Base-by-base conservation (phyloP, 108 stramenopile genomes). In the Nitzschia palea region DNA sequence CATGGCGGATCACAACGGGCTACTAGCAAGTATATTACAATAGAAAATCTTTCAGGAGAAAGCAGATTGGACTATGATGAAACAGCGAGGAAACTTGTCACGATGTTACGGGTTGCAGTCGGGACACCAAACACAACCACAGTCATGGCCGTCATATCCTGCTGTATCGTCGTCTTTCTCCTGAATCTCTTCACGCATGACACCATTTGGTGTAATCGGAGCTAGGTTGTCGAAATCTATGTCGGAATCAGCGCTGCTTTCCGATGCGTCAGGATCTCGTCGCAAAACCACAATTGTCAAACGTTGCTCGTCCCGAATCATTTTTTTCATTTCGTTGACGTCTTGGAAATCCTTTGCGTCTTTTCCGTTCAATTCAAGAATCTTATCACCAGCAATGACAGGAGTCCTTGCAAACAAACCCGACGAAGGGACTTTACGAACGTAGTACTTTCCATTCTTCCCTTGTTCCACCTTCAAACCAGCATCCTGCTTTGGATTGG, bases 361-460 rank as follows among this genome's bases (percentile, higher is more conserved):
- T 26, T 33, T 68, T 10, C 74, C 74, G 37, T 76, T 76, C 32
- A 76, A 25, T 44, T 76, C 74, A 20, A 76, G 50, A 28, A 76
- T 37, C 30, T 76, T 76, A 27, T 76, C 74, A 18, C 74, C 74
- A 9, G 74, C 67, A 47, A 68, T 68, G 17, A 76, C 74, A 5
- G 74, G 74, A 20, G 74, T 76, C 47, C 63, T 76, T 29, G 74
- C 67, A 58, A 76, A 76, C 33, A 68, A 55, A 36, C 74, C 74
- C 26, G 65, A 66, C 0, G 74, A 40, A 8, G 74, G 74, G 1
- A 76, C 61, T 55, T 76, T 76, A 35, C 74, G 33, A n/a, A 76
- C 74, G 62, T 76, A 76, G 67, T 76, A 76, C 32, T 76, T 76
- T 34, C 74, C 74, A 56, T 76, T 76, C 3, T 31, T 40, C 6